Percentiles rank a stretch among this genome's conserved stretches.
Conservation (phyloP, 2,329 filamentous ascomycete genomes). For the Hypoxylon sp. region DNA sequence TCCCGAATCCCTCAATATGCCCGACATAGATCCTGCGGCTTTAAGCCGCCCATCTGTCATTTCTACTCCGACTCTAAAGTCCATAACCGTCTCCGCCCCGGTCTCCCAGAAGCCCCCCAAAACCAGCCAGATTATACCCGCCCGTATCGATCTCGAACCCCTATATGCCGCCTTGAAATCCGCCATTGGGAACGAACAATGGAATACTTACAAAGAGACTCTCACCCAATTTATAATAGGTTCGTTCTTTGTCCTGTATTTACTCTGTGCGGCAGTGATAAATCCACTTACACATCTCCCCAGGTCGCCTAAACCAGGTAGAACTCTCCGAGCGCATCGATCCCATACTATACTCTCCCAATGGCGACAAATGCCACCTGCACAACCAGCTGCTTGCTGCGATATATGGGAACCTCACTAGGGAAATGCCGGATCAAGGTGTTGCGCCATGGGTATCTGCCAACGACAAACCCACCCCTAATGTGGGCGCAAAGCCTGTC, state of each 20-base stretch:
- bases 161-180: conserved; percentile 72
- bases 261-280: background rate
- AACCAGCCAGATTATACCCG: conserved; percentile 71
- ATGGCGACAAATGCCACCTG: conserved; percentile 70
- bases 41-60: conserved; percentile 71
- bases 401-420: conserved; percentile 75
- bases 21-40: conserved; percentile 77
- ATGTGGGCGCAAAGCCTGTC: conserved; percentile 69
- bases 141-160: conserved; percentile 75
- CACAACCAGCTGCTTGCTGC: conserved; percentile 76
- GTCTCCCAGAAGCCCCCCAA: conserved; percentile 65
- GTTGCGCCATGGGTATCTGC: conserved; percentile 78
- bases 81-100: conserved; percentile 65
- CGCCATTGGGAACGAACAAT: conserved; percentile 70
- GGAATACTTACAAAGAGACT: conserved; percentile 73
- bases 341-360: conserved; percentile 67
- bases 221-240: conserved; percentile 72
- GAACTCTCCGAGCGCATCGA: conserved; percentile 71
- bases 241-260: conserved; percentile 51
- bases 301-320: conserved; percentile 72
- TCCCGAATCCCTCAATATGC: conserved; percentile 60
- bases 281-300: conserved; percentile 47
- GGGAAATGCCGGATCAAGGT: conserved; percentile 75
- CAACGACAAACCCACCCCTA: conserved; percentile 73
- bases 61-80: conserved; percentile 70